phyloP scores from a whole-genome alignment of 805 yeast genomes.

The Metschnikowia reukaufii region DNA sequence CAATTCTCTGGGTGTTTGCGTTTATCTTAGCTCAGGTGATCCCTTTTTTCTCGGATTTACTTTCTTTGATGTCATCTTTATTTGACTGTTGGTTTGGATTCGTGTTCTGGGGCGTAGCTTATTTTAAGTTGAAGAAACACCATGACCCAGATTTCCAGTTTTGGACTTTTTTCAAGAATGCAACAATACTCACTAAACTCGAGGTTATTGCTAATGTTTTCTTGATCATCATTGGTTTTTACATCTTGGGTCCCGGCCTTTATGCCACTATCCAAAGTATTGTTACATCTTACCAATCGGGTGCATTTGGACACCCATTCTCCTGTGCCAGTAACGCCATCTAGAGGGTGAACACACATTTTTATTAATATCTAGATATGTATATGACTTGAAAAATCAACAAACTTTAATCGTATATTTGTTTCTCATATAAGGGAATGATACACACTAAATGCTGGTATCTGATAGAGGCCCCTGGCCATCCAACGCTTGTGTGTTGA shows the following conservation, averaged over 20 bases:
- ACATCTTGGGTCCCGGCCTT: slow-evolving; percentile 59
- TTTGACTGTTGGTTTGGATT: slow-evolving; percentile 69
- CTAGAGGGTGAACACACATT: neutral
- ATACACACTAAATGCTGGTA: too few relatives aligned
- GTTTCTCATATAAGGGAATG: too few relatives aligned
- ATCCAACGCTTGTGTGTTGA: too few relatives aligned
- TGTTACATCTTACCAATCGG: slow-evolving; percentile 48
- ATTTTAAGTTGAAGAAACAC: slow-evolving; percentile 41
- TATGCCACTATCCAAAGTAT: slow-evolving; percentile 58
- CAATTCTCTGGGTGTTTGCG: slow-evolving; percentile 50
- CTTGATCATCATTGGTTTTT: slow-evolving; percentile 49
- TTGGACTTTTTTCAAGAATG: slow-evolving; percentile 26
- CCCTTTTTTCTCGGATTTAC: slow-evolving; percentile 60
- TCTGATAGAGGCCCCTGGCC: too few relatives aligned
- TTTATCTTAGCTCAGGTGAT: slow-evolving; percentile 63
- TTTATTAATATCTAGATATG: too few relatives aligned
- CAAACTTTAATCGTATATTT: too few relatives aligned
- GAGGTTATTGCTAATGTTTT: slow-evolving; percentile 36
- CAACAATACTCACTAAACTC: slow-evolving; percentile 32
- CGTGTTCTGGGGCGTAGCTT: slow-evolving; percentile 63
- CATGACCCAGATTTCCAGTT: slow-evolving; percentile 18
- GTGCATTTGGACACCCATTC: slow-evolving; percentile 52
- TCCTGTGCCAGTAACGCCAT: slow-evolving; percentile 45
- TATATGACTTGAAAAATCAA: too few relatives aligned
- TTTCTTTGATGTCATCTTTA: slow-evolving; percentile 58